phyloP scores from a whole-genome alignment of 2,329 filamentous ascomycete species.

The Cytospora chrysosperma region DNA sequence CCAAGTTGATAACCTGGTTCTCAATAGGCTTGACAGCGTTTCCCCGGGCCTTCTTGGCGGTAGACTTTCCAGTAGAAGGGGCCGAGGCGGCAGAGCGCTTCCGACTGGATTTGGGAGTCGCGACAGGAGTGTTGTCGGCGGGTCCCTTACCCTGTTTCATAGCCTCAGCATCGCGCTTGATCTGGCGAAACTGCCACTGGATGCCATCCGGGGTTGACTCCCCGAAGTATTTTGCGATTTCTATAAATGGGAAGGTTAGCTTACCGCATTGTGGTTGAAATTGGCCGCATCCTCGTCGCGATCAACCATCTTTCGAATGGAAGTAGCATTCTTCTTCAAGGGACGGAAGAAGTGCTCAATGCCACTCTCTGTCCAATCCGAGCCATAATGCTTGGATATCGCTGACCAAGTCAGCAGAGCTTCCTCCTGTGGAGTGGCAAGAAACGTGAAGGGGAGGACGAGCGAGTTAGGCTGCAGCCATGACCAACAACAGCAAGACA shows the following conservation, averaged over 20 bases:
- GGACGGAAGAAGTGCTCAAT: constrained; percentile 54
- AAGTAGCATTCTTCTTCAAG: constrained; percentile 42
- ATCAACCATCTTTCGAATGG: constrained; percentile 38
- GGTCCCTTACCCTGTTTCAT: constrained; percentile 34
- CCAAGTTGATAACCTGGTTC: not conserved
- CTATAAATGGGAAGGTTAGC: constrained; percentile 35
- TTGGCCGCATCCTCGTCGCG: constrained; percentile 43
- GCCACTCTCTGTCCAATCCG: constrained; percentile 47
- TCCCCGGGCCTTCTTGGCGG: constrained; percentile 18
- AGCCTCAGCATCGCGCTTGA: constrained; percentile 53
- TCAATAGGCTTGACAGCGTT: not conserved
- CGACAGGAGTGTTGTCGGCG: not conserved
- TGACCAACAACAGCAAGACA: not conserved
- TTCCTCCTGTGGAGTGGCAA: constrained; percentile 22
- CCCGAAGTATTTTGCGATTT: constrained; percentile 60
- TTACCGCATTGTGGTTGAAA: constrained; percentile 32
- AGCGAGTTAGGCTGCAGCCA: not conserved
- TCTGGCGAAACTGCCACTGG: constrained; percentile 58
- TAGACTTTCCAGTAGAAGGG: constrained; percentile 18
- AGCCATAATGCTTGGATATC: constrained; percentile 48
- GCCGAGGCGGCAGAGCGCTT: constrained; percentile 18
- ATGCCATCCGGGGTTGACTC: constrained; percentile 58
- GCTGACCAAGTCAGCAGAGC: constrained; percentile 36
- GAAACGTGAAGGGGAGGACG: not conserved
- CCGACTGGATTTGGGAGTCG: constrained; percentile 13